Evolutionary conservation across 352 stramenopile genomes (phyloP), one percentile per base, ranked within the genome.

Genomic region (Phytophthora quininea): DNA sequence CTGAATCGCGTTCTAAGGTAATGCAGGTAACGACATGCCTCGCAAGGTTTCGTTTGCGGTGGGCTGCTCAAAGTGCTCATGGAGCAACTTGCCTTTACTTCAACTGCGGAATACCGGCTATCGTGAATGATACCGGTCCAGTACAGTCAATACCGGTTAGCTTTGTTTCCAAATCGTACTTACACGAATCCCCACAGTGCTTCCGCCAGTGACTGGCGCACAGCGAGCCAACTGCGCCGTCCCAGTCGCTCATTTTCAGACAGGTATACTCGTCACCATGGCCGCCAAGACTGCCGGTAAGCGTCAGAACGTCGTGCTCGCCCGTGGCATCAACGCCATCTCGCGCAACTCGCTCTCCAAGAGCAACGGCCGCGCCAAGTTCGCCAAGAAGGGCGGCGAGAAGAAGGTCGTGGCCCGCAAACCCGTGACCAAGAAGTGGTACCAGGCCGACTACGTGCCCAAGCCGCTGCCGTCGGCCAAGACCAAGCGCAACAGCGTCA

Each of bases 271-370:
- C 74, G 79, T 84, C 63, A 77, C 73, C 62, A 87, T 82, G 74
- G 45, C 78, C 66, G 51, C 53, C 46, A 89, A 88, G 67, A 82
- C 78, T 64, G 35, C 54, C 33, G 61, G 62, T 55, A 82, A 80
- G 68, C 73, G 73, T 61, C 79, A 86, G 63, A 93, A 93, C 76
- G 55, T 91, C 45, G 84, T 81, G 59, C 80, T 93, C 58, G 85
- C 85, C 48, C 83, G 84, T 61, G 84, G 85, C 69, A 89, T 93
- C 67, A 92, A 92, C 74, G 85, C 85, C 69, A 91, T 93, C 72
- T 78, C 84, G 52, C 43, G 54, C 72, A 92, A 91, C 80, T 79
- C 67, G 62, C 70, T 92, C 32, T 64, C 69, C 27, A 82, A 84
- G 66, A 76, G 72, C 30, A 93, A 92, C 60, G 83, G 78, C 69